A percentile compares a stretch with the other conserved stretches of the same genome.
Conservation (phyloP, 2,329 filamentous ascomycete species). For the Cladosporium sp. region DNA sequence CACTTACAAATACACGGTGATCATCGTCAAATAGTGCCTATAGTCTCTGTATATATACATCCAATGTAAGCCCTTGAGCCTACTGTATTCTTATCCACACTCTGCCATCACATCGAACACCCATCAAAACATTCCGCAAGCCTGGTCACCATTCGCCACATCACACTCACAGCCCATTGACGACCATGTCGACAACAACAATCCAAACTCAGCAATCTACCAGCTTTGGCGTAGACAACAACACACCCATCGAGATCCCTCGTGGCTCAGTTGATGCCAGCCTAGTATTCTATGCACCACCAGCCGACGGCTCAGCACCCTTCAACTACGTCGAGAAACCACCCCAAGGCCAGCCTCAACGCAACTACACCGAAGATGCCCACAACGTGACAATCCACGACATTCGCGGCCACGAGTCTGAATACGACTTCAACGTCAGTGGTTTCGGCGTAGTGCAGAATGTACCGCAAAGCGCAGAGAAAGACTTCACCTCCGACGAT, state of each 20-base stretch:
- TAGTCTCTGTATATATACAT: not conserved
- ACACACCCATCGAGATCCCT: constrained; percentile 36
- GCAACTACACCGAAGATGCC: constrained; percentile 57
- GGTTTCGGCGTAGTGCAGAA: constrained; percentile 66
- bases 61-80: not conserved
- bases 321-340: constrained; percentile 59
- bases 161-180: not conserved
- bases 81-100: not conserved
- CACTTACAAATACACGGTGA: not conserved
- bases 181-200: constrained; percentile 21
- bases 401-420: constrained; percentile 64
- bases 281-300: constrained; percentile 64
- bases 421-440: constrained; percentile 66
- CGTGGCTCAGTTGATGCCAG: constrained; percentile 58
- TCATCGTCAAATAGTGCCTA: not conserved
- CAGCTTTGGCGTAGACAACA: constrained; percentile 21
- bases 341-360: constrained; percentile 56
- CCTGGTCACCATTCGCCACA: not conserved
- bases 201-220: constrained; percentile 19
- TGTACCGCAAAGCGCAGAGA: constrained; percentile 52
- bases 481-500: constrained; percentile 63
- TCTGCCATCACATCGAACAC: not conserved
- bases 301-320: constrained; percentile 56
- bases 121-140: not conserved
- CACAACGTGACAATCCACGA: constrained; percentile 63